Evolutionary conservation across 257 asterid species (phyloP).

Genomic region (Solanum bukasovii): DNA sequence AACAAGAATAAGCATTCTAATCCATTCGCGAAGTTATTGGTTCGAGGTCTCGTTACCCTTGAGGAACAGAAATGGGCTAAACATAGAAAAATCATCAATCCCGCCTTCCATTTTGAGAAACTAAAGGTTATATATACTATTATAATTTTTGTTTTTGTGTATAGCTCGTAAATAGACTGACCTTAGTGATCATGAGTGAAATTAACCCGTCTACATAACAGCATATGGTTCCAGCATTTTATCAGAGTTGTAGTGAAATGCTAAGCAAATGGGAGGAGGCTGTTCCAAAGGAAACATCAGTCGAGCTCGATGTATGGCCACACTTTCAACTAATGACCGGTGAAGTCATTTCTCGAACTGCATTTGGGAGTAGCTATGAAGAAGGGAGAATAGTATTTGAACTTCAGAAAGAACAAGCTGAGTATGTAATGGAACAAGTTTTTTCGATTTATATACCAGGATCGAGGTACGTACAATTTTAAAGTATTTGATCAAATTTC

Average conservation of each 20-base stretch:
- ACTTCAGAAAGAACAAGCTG: constrained; percentile 33
- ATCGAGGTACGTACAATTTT: constrained; percentile 26
- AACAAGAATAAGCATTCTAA: no score
- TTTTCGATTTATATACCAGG: constrained; percentile 30
- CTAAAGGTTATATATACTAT: no score
- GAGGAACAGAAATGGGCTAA: background rate
- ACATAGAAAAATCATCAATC: background rate
- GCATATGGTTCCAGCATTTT: constrained; percentile 39
- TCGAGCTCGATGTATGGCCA: constrained; percentile 42
- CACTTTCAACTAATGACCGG: constrained; percentile 15
- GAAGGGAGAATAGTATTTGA: constrained; percentile 40
- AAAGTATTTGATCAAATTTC: background rate
- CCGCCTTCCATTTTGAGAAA: no score
- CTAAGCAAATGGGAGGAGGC: constrained; percentile 28
- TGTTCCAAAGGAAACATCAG: constrained; percentile 5
- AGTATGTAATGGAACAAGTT: background rate
- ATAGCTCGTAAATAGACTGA: no score
- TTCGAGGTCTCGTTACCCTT: background rate
- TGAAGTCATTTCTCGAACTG: constrained; percentile 38
- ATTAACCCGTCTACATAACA: no score
- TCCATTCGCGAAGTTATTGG: background rate
- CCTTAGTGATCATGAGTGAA: background rate
- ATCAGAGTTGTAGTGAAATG: constrained; percentile 22
- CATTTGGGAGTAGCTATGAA: constrained; percentile 43
- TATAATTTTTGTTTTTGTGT: no score